A percentile compares a stretch with the other conserved stretches of the same genome.
Conservation (phyloP, 1,284 basidiomycete genomes). For the Sparassis latifolia region DNA sequence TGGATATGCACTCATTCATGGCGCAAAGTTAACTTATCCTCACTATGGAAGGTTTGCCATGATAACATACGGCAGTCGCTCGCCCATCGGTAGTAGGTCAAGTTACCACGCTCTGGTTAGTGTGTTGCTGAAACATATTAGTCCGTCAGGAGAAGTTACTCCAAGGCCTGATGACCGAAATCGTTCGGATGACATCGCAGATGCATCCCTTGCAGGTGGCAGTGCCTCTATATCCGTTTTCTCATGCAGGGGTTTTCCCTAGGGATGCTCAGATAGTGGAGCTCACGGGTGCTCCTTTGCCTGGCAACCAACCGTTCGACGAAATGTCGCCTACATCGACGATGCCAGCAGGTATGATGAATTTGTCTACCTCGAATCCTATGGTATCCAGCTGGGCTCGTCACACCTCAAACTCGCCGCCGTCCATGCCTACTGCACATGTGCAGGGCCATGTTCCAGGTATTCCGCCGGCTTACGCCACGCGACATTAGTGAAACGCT, state of each 20-base stretch:
- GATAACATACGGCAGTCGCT: slow-evolving; percentile 69
- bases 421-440: background rate
- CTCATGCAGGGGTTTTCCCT: slow-evolving; percentile 56
- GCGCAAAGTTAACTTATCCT: background rate
- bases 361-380: background rate
- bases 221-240: slow-evolving; percentile 73
- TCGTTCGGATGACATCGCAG: slow-evolving; percentile 73
- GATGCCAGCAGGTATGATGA: no score
- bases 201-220: slow-evolving; percentile 71
- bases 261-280: slow-evolving; percentile 21
- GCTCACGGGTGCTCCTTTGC: slow-evolving; percentile 25
- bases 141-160: slow-evolving; percentile 74
- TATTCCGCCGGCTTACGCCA: no score
- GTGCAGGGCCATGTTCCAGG: no score
- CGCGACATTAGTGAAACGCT: no score
- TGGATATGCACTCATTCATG: background rate
- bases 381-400: background rate
- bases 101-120: background rate
- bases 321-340: slow-evolving; percentile 7
- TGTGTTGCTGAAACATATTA: slow-evolving; percentile 21
- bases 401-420: background rate
- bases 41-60: slow-evolving; percentile 56
- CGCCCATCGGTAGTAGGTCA: slow-evolving; percentile 73
- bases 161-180: slow-evolving; percentile 79
- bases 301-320: slow-evolving; percentile 24